Conservation (phyloP, 2,329 filamentous ascomycete genomes). For the Stylonectria norvegica region DNA sequence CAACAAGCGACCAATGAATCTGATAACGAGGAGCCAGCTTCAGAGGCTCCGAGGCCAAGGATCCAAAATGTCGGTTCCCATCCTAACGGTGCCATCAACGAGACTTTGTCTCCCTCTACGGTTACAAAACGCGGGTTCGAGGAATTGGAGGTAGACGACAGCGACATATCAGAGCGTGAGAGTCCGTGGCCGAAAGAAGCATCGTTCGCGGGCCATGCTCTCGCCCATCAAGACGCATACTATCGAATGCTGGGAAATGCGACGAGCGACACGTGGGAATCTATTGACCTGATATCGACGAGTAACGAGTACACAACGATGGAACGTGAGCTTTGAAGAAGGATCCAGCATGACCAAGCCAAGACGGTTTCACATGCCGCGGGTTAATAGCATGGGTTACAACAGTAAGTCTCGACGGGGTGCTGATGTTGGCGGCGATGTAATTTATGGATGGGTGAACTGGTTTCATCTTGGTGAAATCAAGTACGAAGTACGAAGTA, state of each 20-base stretch:
- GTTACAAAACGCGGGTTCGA: slow-evolving; percentile 7
- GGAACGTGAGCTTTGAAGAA: slow-evolving; percentile 34
- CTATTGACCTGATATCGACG: slow-evolving; percentile 35
- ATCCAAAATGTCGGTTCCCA: background rate
- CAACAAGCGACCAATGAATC: slow-evolving; percentile 1
- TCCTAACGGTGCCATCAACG: too few relatives aligned
- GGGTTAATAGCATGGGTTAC: too few relatives aligned
- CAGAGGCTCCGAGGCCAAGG: background rate
- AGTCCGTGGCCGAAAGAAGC: too few relatives aligned
- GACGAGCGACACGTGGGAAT: slow-evolving; percentile 27
- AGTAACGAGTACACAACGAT: slow-evolving; percentile 29
- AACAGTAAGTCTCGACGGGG: too few relatives aligned
- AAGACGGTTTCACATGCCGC: too few relatives aligned
- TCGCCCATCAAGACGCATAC: slow-evolving; percentile 32
- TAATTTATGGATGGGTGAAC: slow-evolving; percentile 29
- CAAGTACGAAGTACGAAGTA: too few relatives aligned
- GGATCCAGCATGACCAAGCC: too few relatives aligned
- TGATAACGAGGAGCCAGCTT: background rate
- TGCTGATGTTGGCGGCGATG: slow-evolving; percentile 33
- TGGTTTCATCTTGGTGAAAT: slow-evolving; percentile 30
- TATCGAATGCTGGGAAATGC: slow-evolving; percentile 30
- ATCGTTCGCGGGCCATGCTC: slow-evolving; percentile 19
- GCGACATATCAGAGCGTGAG: background rate
- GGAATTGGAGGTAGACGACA: slow-evolving; percentile 5
- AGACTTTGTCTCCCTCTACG: background rate